These are phyloP conservation scores for Antarctomyces pellizariae DNA, from an alignment of 495 filamentous ascomycete species.

Conservation along the genomic window DNA sequence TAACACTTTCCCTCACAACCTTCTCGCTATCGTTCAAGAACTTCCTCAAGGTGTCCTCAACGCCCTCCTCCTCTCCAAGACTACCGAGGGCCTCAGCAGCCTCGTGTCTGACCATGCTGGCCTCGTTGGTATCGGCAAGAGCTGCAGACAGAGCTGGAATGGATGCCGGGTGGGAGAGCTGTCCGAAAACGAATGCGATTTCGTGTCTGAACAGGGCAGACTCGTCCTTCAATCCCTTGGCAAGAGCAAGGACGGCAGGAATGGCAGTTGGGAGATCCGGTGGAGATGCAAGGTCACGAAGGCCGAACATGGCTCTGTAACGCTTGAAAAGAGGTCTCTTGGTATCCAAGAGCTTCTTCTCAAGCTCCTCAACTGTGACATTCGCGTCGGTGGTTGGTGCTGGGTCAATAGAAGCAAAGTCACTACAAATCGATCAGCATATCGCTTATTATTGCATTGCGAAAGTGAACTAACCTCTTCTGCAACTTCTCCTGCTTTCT, in stretches of 20 bases:
- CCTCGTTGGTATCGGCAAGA: conserved; percentile 56
- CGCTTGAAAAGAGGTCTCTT: conserved; percentile 63
- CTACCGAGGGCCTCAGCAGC: conserved; percentile 95
- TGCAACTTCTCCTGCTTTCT: conserved; percentile 49
- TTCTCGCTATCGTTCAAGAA: conserved; percentile 80
- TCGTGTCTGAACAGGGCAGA: conserved; percentile 96
- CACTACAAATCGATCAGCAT: conserved; percentile 24
- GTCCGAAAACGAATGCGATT: conserved; percentile 94
- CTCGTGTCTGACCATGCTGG: conserved; percentile 92
- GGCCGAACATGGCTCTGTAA: conserved; percentile 94
- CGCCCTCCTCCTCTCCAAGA: conserved; percentile 78
- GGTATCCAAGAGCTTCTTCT: conserved; percentile 55
- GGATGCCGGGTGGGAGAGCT: conserved; percentile 84
- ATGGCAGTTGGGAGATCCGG: conserved; percentile 73
- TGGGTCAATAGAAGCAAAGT: conserved; percentile 88
- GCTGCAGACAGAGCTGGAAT: conserved; percentile 68
- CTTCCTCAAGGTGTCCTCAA: conserved; percentile 58
- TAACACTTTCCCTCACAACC: conserved; percentile 81
- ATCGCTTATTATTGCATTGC: not conserved
- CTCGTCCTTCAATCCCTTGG: conserved; percentile 65
- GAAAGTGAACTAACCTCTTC: conserved; percentile 33
- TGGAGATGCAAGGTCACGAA: conserved; percentile 80
- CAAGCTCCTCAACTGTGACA: conserved; percentile 46
- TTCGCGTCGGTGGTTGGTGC: conserved; percentile 63
- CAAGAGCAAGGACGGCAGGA: conserved; percentile 59